Conservation (phyloP, 2,329 filamentous ascomycete species). For the Epichloe sylvatica region DNA sequence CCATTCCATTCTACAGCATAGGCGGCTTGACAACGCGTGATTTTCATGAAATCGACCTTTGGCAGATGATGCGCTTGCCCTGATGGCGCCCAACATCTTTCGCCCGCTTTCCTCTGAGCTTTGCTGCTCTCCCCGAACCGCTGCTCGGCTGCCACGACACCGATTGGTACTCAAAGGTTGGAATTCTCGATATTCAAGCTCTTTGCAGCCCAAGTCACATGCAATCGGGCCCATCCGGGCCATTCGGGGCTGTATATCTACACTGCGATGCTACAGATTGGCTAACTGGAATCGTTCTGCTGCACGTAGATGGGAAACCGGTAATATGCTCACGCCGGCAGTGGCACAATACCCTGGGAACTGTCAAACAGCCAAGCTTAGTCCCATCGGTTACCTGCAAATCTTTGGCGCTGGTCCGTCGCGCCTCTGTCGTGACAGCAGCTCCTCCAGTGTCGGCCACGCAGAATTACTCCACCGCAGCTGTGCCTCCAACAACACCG, state of each 20-base stretch:
- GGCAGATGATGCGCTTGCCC: constrained; percentile 17
- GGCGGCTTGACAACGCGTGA: not conserved
- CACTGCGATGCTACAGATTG: constrained; percentile 2
- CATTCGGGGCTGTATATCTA: not conserved
- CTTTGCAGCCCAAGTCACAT: not conserved
- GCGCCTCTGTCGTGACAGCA: constrained; percentile 21
- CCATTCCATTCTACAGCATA: no score
- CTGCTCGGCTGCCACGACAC: constrained; percentile 14
- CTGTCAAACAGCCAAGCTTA: constrained; percentile 15
- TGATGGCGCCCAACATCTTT: constrained; percentile 22
- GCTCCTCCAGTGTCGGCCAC: constrained; percentile 10
- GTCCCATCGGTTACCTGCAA: constrained; percentile 16
- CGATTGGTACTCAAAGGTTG: constrained; percentile 13
- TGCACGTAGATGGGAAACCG: constrained; percentile 7
- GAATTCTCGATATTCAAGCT: not conserved
- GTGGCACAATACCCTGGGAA: constrained; percentile 25
- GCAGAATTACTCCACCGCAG: constrained; percentile 26
- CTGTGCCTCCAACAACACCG: constrained; percentile 36
- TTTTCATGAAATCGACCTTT: constrained; percentile 3
- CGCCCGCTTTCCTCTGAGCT: constrained; percentile 22
- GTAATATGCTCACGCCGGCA: constrained; percentile 17
- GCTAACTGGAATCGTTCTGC: not conserved
- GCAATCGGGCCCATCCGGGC: not conserved
- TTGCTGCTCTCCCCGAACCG: constrained; percentile 11
- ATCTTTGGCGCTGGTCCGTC: constrained; percentile 25